Base-by-base conservation (phyloP, 495 filamentous ascomycete species). In the Penicillium bialowiezense region DNA sequence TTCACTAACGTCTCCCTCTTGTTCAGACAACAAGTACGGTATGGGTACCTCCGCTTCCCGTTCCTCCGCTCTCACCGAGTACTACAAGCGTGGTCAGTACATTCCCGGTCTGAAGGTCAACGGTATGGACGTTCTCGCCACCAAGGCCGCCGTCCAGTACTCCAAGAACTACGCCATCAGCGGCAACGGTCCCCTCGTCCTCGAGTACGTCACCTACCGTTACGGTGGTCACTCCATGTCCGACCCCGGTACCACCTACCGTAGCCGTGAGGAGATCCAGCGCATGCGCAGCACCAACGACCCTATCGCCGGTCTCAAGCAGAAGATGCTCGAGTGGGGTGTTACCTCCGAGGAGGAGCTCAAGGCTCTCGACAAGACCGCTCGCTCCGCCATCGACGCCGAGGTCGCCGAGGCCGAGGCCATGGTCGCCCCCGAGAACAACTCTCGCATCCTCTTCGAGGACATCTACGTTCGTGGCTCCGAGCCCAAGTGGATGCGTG, bases 71-170 rank as follows among this genome's bases (percentile, higher is more conserved):
- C 74, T 96, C 58, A 97, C 93, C 65, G 95, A 98, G 70, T 98
- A 98, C 87, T 98, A 98, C 85, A 97, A 97, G 83, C 95, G 93
- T 74, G 93, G 93, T 54, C 93, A 98, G 78, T 98, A 97, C 79
- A 98, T 98, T 62, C 93, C 93, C 51, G 93, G 93, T 75, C 84
- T 98, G 50, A 98, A 97, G 79, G 90, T 98, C 68, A 98, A 98
- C 76, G 93, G 89, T 69, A 98, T 98, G 93, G 93, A 98, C 70
- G 89, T 97, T 59, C 89, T 98, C 44, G 93, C 93, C 55, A 93
- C 96, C 69, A 96, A 95, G 82, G 89, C 91, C 42, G 93, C 95
- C 48, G 89, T 95, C 53, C 71, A 90, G 71, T 91, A 95, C 80
- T 89, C 85, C 63, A 96, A 91, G 77, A 75, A 92, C 60, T 95